These are phyloP conservation scores for Tilletia caries DNA, from an alignment of 1,284 basidiomycete species.

Conservation along the genomic window DNA sequence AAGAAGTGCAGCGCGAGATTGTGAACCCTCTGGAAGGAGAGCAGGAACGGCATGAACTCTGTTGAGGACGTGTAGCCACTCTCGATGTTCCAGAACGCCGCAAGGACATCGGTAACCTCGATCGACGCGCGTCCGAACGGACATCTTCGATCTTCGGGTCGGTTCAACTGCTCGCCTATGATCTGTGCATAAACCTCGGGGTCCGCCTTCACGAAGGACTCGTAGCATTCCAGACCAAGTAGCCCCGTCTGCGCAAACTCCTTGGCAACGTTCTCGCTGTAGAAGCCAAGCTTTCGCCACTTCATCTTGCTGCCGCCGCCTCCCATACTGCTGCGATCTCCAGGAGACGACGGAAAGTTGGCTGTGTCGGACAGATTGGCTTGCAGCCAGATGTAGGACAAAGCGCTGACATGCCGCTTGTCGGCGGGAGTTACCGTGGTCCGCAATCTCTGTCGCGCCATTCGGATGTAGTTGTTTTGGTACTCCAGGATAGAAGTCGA, in stretches of 20 bases:
- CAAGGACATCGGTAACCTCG: constrained; percentile 68
- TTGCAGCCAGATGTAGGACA: constrained; percentile 47
- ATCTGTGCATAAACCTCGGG: constrained; percentile 70
- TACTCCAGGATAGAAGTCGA: constrained; percentile 84
- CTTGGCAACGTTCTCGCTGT: constrained; percentile 71
- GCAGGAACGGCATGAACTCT: constrained; percentile 81
- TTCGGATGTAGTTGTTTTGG: constrained; percentile 79
- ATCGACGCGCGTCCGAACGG: constrained; percentile 81
- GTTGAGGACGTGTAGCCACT: constrained; percentile 71
- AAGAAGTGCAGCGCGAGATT: constrained; percentile 80
- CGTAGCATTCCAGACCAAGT: constrained; percentile 70
- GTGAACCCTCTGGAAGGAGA: constrained; percentile 78
- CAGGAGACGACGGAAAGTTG: constrained; percentile 2
- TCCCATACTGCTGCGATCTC: constrained; percentile 4
- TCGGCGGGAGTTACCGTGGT: constrained; percentile 61
- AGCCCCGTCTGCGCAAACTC: constrained; percentile 82
- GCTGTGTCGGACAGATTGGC: constrained; percentile 35
- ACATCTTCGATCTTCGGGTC: constrained; percentile 73
- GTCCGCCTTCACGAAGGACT: constrained; percentile 69
- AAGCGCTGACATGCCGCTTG: constrained; percentile 41
- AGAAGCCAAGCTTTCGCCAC: constrained; percentile 77
- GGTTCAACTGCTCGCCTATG: constrained; percentile 77
- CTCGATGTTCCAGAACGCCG: constrained; percentile 42
- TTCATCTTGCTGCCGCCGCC: constrained; percentile 60
- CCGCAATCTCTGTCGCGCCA: constrained; percentile 75